Evolutionary conservation across 805 yeast genomes (phyloP), one percentile per base, ranked within the genome.

Genomic region (Pichia californica): DNA sequence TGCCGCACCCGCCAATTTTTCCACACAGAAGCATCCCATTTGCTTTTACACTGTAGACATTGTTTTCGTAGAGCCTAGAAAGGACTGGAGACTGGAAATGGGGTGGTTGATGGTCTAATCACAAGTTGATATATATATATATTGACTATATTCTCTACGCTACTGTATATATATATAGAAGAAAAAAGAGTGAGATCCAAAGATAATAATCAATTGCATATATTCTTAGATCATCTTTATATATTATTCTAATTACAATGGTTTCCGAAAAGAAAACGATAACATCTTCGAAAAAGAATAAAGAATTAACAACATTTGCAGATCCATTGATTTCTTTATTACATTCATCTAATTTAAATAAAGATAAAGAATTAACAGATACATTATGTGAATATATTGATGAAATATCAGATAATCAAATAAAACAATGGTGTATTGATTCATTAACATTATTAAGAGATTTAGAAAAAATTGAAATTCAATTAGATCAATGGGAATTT

Each of bases 401-500:
- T 32, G 64, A 63, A 29, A 73, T 75, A 39, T 53, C 67, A 2
- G 79, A 73, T 50, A 46, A 67, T 18, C 67, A 67, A 46, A 61
- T 76, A 14, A 69, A 71, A 39, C 66, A 70, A 43, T 64, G 73
- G 53, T 76, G 82, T 52, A 71, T 67, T 43, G 61, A 69, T 27
- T 63, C 72, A 8, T 64, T 75, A 44, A 68, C 69, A 43, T 68
- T 74, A 5, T 58, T 76, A 27, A 68, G 76, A 49, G 70, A 74
- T 35, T 58, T 76, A 33, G 81, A 76, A 57, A 68, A 69, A 47
- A 63, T 73, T 18, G 74, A 71, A 48, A 56, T 70, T 30, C 66
- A 63, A 29, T 61, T 73, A 38, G 67, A 71, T 46, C 71, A 72
- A 47, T 76, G 81, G 82, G 79, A 76, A 41, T 76, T 76, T 45